phyloP scores from a whole-genome alignment of 2,329 filamentous ascomycete species.

The Pestalotiopsis sp. region DNA sequence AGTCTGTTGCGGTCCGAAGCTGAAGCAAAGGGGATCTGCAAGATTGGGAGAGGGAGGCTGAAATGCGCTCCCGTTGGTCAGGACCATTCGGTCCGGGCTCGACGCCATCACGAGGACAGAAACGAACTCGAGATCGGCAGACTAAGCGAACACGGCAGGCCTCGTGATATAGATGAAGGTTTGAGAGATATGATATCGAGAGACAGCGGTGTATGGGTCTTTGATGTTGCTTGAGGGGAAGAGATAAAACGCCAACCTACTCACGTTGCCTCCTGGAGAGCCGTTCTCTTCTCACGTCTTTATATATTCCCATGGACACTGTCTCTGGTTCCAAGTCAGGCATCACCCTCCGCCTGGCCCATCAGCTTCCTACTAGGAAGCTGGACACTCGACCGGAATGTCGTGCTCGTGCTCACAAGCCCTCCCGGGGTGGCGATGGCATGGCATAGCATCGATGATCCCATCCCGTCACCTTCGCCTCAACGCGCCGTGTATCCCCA shows the following conservation, averaged over 20 bases:
- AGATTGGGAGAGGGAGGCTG: neutral
- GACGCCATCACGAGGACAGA: constrained; percentile 7
- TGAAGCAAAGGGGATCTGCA: constrained; percentile 16
- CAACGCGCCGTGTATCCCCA: neutral
- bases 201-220: neutral
- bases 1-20: constrained; percentile 11
- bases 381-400: constrained; percentile 7
- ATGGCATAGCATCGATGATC: neutral
- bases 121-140: neutral
- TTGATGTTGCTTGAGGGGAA: neutral
- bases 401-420: neutral
- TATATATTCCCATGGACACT: neutral
- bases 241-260: neutral
- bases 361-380: constrained; percentile 3
- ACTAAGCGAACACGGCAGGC: constrained; percentile 5
- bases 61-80: neutral
- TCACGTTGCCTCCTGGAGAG: neutral
- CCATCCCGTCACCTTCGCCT: neutral
- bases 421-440: neutral
- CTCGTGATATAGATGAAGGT: neutral
- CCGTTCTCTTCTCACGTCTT: neutral
- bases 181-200: neutral
- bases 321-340: neutral
- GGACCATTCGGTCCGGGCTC: neutral
- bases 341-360: neutral